Base-by-base conservation (phyloP, 345 rosid species). In the Bruguiera sexangula region DNA sequence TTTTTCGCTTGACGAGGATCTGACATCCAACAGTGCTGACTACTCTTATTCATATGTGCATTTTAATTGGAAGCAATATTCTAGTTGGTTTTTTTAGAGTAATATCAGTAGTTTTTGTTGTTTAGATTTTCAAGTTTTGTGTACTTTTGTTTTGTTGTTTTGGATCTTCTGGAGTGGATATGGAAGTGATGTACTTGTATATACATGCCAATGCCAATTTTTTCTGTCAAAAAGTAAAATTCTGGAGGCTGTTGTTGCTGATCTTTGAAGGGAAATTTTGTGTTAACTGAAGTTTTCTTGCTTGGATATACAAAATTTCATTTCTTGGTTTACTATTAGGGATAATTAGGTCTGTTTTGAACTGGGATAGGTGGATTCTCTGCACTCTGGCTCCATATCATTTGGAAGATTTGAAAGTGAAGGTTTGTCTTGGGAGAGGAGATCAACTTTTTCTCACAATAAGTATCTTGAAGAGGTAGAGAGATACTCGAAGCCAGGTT, bases 381-480 rank as follows among this genome's bases (percentile, higher is more conserved):
- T 86, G 34, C 92, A 82, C 79, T 93, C 96, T 36, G 96, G 96
- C 63, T 93, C 96, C 16, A 68, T 93, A 82, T 93, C 96, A 22
- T 93, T 93, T 73, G 98, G 98, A 22, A 90, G 96, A 80, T 93
- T 93, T 67, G 98, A 93, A 76, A 86, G 69, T 32, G 96, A 93
- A 57, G 79, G 85, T 22, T 63, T 93, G 65, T 83, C 85, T 60
- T 93, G 98, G 97, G 98, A 93, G 73, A 89, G 83, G 72, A 82
- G 93, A 66, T 93, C 98, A 32, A 88, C 97, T 0, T 93, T 93
- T 75, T 83, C 87, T n/a, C 98, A 86, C 71, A 93, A 93, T 43
- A 86, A 80, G 80, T 93, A 93, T 72, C 97, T 93, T 70, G 97
- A 87, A 80, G 98, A 93, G 83, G 98, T 85, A 53, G 98, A 89